Evolutionary conservation across 495 filamentous ascomycete genomes (phyloP), one percentile per base, ranked within the genome.

Genomic region (Hypoxylon cercidicola): DNA sequence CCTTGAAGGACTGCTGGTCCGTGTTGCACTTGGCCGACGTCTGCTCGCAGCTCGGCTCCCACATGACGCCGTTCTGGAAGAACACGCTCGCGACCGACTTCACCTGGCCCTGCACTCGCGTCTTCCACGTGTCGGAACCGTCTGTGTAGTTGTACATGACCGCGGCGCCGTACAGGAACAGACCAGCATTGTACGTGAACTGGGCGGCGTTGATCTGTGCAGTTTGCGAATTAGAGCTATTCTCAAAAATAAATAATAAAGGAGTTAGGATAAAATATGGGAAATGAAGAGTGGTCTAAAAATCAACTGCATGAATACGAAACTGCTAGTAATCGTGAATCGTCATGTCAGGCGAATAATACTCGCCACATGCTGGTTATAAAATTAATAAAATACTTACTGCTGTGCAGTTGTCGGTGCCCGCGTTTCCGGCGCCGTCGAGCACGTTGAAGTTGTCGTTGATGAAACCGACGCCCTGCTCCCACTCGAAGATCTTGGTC

Each of bases 1-100:
- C 90, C 71, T 94, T 94, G 84, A 96, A 95, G 20, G 87, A 86
- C 49, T 88, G 86, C 69, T 92, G 89, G 75, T 94, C 90, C 53
- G 84, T 70, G 68, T 93, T 83, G 75, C 91, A 93, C 4, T 69
- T 77, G 28, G 74, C 77, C 18, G 74, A 51, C 23, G 62, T 66
- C 0, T 80, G 70, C 64, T 90, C 89, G 75, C 89, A 92, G 18
- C 83, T 79, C 21, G 81, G 72, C 68, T 91, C 89, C 48, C 78
- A 75, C 72, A 85, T 77, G 20, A 82, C 63, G 28, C 82, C 78
- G 0, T 77, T 69, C 0, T 74, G 69, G 69, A 85, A 88, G 75
- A 90, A 89, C 37, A 84, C 74, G n/a, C 64, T 67, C 16, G 78
- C 72, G 3, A 75, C 81, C 11, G 71, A 69, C 13, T 77, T 75